Evolutionary conservation across 2,329 filamentous ascomycete species (phyloP), one percentile per base, ranked within the genome.

Genomic region (Fusarium aywerte): DNA sequence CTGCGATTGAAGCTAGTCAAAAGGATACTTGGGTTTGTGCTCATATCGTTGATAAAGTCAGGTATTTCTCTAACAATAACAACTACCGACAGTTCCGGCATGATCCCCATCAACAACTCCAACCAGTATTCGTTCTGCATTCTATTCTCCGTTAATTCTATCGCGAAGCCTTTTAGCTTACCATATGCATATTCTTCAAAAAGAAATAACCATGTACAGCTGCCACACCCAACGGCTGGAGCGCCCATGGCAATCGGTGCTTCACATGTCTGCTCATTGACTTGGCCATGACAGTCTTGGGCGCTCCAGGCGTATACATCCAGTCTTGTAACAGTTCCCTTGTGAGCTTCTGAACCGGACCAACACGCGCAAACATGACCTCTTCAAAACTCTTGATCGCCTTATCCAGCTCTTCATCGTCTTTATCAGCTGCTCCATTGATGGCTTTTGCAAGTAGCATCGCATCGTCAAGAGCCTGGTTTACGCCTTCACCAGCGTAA

Each of bases 401-500:
- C 49, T 75, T 70, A 48, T 82, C 78, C 7, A 82, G 48, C 3
- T 60, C 67, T 4, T 68, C 61, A 9, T 69, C 68, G 12, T 70
- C 63, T 20, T 68, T 59, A 20, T 74, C 49, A 3, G 66, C 60
- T 2, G 73, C 71, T 10, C 62, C 60, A 47, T 78, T 70, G 61
- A 87, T 82, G 8, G 79, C 77, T 29, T 76, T 71, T 0, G 81
- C 82, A 20, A 89, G 77, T 21, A 80, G 74, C 62, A 84, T 73
- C 9, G 85, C 82, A 72, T 89, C 87, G 44, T 82, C 79, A 73
- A 90, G 80, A 2, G 81, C 85, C 20, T 83, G 76, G 69, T 89
- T 89, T 25, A 88, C 86, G 3, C 87, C 87, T 58, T 87, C 86
- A 7, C 87, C 87, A 2, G 83, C 84, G 63, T 84, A 86, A 1